A percentile compares a stretch with the other conserved stretches of the same genome.
These are phyloP conservation scores for Ceratocystiopsis sp. DNA, from an alignment of 2,329 filamentous ascomycete species.

Conservation along the genomic window DNA sequence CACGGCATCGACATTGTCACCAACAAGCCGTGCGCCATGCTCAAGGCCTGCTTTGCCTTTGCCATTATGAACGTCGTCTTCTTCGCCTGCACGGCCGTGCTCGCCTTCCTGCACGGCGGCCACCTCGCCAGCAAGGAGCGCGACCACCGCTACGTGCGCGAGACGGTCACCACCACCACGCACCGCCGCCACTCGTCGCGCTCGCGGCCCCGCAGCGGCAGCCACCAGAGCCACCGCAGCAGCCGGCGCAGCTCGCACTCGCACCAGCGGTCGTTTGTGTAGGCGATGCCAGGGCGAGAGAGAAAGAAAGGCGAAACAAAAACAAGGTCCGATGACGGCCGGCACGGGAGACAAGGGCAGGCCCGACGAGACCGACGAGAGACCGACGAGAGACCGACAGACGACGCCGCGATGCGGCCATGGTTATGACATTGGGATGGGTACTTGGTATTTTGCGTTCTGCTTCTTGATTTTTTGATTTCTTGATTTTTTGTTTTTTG, in stretches of 20 bases:
- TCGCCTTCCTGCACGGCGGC: slow-evolving; percentile 45
- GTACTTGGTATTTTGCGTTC: too few species aligned
- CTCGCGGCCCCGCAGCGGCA: slow-evolving; percentile 22
- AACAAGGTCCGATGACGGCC: too few species aligned
- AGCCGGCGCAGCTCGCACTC: slow-evolving; percentile 25
- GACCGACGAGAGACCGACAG: too few species aligned
- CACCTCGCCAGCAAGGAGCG: slow-evolving; percentile 21
- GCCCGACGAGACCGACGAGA: too few species aligned
- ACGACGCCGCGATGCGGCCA: too few species aligned
- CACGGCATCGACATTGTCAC: slow-evolving; percentile 34
- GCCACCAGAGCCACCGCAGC: slow-evolving; percentile 21
- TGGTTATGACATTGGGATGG: too few species aligned
- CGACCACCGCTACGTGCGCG: slow-evolving; percentile 32
- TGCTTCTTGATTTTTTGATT: too few species aligned
- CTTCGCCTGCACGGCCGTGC: slow-evolving; percentile 59
- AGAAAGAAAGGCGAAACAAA: too few species aligned
- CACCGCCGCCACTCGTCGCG: slow-evolving; percentile 20
- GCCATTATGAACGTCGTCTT: slow-evolving; percentile 76
- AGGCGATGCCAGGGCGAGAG: too few species aligned
- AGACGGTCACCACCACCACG: slow-evolving; percentile 26
- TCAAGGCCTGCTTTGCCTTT: slow-evolving; percentile 79
- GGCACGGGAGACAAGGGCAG: too few species aligned
- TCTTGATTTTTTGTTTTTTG: too few species aligned
- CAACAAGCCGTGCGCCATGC: slow-evolving; percentile 74
- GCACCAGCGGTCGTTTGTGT: slow-evolving; percentile 35